Evolutionary conservation across 805 yeast species (phyloP).

Genomic region (Candida vaughaniae): DNA sequence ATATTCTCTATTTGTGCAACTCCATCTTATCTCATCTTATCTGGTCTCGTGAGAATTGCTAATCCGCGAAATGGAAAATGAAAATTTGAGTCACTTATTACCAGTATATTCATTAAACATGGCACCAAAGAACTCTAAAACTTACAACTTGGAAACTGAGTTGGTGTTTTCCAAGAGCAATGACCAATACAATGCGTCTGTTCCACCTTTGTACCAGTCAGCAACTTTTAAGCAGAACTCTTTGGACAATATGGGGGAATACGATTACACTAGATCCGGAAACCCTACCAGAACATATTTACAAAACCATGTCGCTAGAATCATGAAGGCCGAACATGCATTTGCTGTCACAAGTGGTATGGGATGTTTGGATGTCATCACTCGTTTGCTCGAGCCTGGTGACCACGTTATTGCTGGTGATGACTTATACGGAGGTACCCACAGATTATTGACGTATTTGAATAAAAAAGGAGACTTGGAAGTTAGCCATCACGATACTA

Average conservation of each 20-base stretch:
- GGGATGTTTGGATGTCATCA: slow-evolving; percentile 87
- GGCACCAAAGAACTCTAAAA: slow-evolving; percentile 19
- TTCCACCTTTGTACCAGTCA: slow-evolving; percentile 86
- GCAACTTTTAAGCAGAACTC: slow-evolving; percentile 91
- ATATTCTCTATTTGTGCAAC: too few relatives aligned
- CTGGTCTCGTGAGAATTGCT: too few relatives aligned
- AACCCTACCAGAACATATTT: slow-evolving; percentile 86
- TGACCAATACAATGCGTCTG: slow-evolving; percentile 77
- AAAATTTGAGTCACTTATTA: too few relatives aligned
- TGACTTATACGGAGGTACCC: slow-evolving; percentile 93
- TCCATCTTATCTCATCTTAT: too few relatives aligned
- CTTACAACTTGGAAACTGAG: slow-evolving; percentile 65
- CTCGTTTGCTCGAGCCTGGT: slow-evolving; percentile 73
- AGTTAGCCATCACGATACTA: slow-evolving; percentile 79
- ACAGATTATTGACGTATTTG: slow-evolving; percentile 75
- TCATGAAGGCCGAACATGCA: slow-evolving; percentile 75
- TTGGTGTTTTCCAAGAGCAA: slow-evolving; percentile 56
- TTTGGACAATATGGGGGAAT: slow-evolving; percentile 67
- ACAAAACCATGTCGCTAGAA: slow-evolving; percentile 72
- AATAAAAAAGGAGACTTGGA: slow-evolving; percentile 60
- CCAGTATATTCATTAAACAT: slow-evolving; percentile 4
- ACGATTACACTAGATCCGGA: slow-evolving; percentile 83
- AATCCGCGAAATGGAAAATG: too few relatives aligned
- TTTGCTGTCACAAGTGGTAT: slow-evolving; percentile 89
- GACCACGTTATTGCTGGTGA: slow-evolving; percentile 93